phyloP scores from a whole-genome alignment of 1,284 basidiomycete species.

The Malassezia yamatoensis region DNA sequence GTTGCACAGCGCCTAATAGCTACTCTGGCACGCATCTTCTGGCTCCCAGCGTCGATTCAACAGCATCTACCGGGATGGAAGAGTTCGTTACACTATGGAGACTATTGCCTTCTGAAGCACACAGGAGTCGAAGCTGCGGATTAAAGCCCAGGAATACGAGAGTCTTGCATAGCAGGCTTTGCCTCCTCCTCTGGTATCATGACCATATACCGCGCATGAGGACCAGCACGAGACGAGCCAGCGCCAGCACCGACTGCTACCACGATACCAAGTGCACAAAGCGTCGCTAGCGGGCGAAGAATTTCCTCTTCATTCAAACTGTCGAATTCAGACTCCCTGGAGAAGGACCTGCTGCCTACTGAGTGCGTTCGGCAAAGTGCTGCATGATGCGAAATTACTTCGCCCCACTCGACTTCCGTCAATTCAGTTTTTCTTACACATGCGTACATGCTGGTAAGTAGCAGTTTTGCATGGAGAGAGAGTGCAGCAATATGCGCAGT shows the following conservation, averaged over 20 bases:
- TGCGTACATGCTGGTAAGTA: constrained; percentile 65
- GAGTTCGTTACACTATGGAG: constrained; percentile 22
- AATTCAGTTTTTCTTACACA: constrained; percentile 75
- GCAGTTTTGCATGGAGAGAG: constrained; percentile 34
- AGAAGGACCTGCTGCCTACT: background rate
- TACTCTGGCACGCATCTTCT: constrained; percentile 28
- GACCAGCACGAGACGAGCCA: constrained; percentile 29
- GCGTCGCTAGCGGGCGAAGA: constrained; percentile 23
- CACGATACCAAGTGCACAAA: constrained; percentile 31
- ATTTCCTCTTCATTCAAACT: constrained; percentile 14
- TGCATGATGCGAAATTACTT: constrained; percentile 52
- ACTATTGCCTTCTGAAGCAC: constrained; percentile 29
- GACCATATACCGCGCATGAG: constrained; percentile 31
- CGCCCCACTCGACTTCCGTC: constrained; percentile 72
- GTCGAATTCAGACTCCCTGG: background rate
- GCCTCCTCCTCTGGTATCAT: constrained; percentile 41
- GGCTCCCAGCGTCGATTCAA: constrained; percentile 20
- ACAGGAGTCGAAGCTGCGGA: background rate
- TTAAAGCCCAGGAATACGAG: background rate
- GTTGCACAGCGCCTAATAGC: constrained; percentile 9
- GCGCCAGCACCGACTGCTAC: constrained; percentile 38
- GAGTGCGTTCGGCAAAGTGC: constrained; percentile 29
- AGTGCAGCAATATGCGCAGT: constrained; percentile 46
- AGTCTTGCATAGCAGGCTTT: constrained; percentile 8
- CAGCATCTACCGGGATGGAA: constrained; percentile 1